A percentile compares a stretch with the other conserved stretches of the same genome.
phyloP scores from a whole-genome alignment of 176 grass and related monocot genomes.

The Aegilops speltoides region DNA sequence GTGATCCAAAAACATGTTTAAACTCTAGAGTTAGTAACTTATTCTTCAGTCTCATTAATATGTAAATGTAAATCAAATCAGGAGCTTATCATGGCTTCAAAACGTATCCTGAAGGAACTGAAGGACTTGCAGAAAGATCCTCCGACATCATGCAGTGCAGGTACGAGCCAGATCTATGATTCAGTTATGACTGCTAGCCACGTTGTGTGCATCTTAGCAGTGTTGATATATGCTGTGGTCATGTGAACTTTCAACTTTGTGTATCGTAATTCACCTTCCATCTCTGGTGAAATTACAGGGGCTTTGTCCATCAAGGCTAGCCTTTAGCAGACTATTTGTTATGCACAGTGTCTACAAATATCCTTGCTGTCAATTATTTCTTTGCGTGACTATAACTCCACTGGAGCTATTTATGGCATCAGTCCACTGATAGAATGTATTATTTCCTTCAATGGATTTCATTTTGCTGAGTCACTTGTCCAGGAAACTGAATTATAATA shows the following conservation, averaged over 20 bases:
- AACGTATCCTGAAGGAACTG: slow-evolving; percentile 61
- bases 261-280: not conserved
- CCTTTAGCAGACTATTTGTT: not conserved
- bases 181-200: not conserved
- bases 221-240: not conserved
- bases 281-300: slow-evolving; percentile 17
- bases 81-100: slow-evolving; percentile 58
- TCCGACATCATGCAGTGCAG: slow-evolving; percentile 68
- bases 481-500: slow-evolving; percentile 1
- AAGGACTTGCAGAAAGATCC: slow-evolving; percentile 67
- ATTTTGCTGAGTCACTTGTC: slow-evolving; percentile 4
- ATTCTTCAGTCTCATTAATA: not conserved
- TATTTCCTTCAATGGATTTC: not conserved
- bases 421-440: not conserved
- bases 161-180: slow-evolving; percentile 19
- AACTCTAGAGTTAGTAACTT: not conserved
- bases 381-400: not conserved
- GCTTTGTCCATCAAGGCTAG: not conserved
- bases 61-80: slow-evolving; percentile 10
- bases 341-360: not conserved
- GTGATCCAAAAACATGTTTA: not conserved
- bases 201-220: not conserved
- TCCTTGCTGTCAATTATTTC: not conserved
- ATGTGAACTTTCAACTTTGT: not conserved
- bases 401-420: not conserved